These are phyloP conservation scores for Wickerhamomyces ciferrii DNA, from an alignment of 805 yeast genomes.

Conservation along the genomic window DNA sequence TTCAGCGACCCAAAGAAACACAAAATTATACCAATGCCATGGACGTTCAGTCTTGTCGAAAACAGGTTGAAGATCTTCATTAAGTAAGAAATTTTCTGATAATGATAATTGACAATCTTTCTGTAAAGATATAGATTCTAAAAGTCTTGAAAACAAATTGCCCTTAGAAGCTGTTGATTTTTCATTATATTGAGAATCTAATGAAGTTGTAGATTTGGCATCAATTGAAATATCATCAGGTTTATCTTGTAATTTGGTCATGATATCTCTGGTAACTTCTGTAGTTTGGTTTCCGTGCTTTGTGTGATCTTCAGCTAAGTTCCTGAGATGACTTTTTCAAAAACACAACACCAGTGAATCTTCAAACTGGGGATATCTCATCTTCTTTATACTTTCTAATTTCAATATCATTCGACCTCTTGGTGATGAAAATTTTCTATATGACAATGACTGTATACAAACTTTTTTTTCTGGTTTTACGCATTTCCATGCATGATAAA, in stretches of 20 bases:
- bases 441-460: too few species aligned
- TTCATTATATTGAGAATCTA: neutral
- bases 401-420: neutral
- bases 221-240: neutral
- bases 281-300: neutral
- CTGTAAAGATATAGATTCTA: neutral
- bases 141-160: neutral
- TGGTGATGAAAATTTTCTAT: neutral
- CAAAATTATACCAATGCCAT: conserved; percentile 1
- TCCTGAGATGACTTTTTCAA: neutral
- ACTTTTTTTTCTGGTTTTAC: too few species aligned
- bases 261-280: neutral
- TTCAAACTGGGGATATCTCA: neutral
- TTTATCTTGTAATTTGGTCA: neutral
- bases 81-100: neutral
- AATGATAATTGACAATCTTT: neutral
- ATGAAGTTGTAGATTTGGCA: neutral
- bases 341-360: neutral
- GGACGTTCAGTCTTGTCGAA: neutral
- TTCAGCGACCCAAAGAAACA: conserved; percentile 64
- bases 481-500: neutral
- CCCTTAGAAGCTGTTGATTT: neutral
- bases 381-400: neutral
- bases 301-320: neutral
- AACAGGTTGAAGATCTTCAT: neutral